These are phyloP conservation scores for Phyllosticta citribraziliensis DNA, from an alignment of 2,329 filamentous ascomycete species.

Conservation along the genomic window DNA sequence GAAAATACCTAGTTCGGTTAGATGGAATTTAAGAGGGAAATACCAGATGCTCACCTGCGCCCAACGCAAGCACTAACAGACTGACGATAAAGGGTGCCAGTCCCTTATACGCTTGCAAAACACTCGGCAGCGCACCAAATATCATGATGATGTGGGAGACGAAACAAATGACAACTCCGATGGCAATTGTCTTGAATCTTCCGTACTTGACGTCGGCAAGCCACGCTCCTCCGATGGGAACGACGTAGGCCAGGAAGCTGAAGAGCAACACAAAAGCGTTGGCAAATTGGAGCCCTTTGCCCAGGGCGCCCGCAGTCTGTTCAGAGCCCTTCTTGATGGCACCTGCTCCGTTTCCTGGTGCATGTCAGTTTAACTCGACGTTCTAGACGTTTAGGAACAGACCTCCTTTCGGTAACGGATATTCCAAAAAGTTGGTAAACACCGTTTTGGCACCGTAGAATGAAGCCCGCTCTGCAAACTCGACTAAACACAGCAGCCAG, in stretches of 20 bases:
- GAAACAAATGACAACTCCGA: constrained; percentile 31
- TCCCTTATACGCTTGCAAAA: constrained; percentile 26
- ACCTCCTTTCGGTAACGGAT: constrained; percentile 41
- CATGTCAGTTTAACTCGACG: too few species aligned
- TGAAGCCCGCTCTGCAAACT: constrained; percentile 52
- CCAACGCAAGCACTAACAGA: constrained; percentile 29
- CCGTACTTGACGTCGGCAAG: constrained; percentile 35
- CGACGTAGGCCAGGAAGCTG: constrained; percentile 47
- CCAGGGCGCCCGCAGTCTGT: constrained; percentile 45
- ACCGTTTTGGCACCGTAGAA: constrained; percentile 49
- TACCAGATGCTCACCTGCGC: constrained; percentile 20
- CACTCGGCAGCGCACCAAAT: constrained; percentile 31
- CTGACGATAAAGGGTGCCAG: constrained; percentile 31
- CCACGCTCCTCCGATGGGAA: constrained; percentile 42
- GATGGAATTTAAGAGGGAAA: constrained; percentile 12
- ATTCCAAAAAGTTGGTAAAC: constrained; percentile 54
- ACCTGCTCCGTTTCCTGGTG: constrained; percentile 15
- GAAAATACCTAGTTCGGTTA: constrained; percentile 20
- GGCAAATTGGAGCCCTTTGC: constrained; percentile 45
- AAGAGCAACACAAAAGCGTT: constrained; percentile 47
- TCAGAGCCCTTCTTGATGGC: constrained; percentile 22
- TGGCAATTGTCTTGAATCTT: constrained; percentile 30
- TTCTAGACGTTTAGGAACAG: neutral
- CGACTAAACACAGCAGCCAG: constrained; percentile 50
- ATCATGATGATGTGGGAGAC: constrained; percentile 26